phyloP scores from a whole-genome alignment of 768 basidiomycete species.

The Antrodiella citrinella region DNA sequence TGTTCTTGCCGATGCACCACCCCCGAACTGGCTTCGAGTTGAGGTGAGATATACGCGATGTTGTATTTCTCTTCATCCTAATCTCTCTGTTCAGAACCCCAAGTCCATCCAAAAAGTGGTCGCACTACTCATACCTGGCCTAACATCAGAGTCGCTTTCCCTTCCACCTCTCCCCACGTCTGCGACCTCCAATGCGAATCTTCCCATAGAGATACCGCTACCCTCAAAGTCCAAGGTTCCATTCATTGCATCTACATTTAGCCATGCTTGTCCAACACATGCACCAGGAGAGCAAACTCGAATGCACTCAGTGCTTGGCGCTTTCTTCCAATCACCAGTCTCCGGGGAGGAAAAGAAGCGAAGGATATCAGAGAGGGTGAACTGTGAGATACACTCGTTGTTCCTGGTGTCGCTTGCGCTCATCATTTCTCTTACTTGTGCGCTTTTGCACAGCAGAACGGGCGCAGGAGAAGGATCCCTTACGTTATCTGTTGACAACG shows the following conservation, averaged over 20 bases:
- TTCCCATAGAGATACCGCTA: slow-evolving; percentile 41
- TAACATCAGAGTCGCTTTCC: slow-evolving; percentile 66
- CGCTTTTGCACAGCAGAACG: slow-evolving; percentile 43
- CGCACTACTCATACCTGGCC: slow-evolving; percentile 75
- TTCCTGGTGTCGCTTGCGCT: neutral
- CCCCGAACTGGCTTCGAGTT: slow-evolving; percentile 79
- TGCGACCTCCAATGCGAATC: slow-evolving; percentile 47
- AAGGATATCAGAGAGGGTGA: slow-evolving; percentile 38
- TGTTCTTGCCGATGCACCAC: slow-evolving; percentile 73
- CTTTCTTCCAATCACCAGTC: slow-evolving; percentile 77
- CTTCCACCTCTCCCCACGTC: slow-evolving; percentile 67
- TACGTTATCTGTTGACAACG: slow-evolving; percentile 63
- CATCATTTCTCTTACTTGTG: neutral
- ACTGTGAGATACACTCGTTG: slow-evolving; percentile 24
- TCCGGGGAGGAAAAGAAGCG: slow-evolving; percentile 74
- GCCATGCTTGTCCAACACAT: slow-evolving; percentile 87
- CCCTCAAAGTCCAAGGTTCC: slow-evolving; percentile 38
- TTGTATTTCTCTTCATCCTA: neutral
- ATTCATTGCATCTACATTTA: slow-evolving; percentile 75
- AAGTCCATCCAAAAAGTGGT: slow-evolving; percentile 72
- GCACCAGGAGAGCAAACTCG: slow-evolving; percentile 83
- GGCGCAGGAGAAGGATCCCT: slow-evolving; percentile 52
- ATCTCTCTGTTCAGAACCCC: slow-evolving; percentile 47
- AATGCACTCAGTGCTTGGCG: slow-evolving; percentile 79
- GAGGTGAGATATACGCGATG: slow-evolving; percentile 51